Percentiles rank a stretch among this genome's conserved stretches.
These are phyloP conservation scores for Colletotrichum trifolii DNA, from an alignment of 2,329 filamentous ascomycete genomes.

Conservation along the genomic window DNA sequence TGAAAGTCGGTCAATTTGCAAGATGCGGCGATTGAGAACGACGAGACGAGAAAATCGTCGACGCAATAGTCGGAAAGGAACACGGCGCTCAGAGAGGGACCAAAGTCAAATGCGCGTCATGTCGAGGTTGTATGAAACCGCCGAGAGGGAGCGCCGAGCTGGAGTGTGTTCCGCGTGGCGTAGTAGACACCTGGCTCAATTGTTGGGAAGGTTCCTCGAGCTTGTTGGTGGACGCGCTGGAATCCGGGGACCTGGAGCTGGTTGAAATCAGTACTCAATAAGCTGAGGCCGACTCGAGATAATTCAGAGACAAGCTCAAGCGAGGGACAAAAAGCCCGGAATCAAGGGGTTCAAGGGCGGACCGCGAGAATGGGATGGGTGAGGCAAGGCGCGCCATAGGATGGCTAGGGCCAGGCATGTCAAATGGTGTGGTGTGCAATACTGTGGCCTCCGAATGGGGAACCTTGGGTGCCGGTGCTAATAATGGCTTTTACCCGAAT, in stretches of 20 bases:
- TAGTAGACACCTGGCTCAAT: constrained; percentile 8
- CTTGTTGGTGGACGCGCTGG: constrained; percentile 12
- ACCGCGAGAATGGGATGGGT: constrained; percentile 12
- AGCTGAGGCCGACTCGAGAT: constrained; percentile 2
- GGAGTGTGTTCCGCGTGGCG: constrained; percentile 24
- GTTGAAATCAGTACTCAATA: constrained; percentile 10
- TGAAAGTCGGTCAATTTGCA: background rate
- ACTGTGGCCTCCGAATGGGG: too few relatives aligned
- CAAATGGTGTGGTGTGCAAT: background rate
- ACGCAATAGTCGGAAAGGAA: constrained; percentile 8
- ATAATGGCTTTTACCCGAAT: too few relatives aligned
- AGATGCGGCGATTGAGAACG: background rate
- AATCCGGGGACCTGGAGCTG: constrained; percentile 12
- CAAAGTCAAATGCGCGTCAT: constrained; percentile 25
- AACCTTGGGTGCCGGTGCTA: too few relatives aligned
- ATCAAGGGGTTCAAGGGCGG: constrained; percentile 13
- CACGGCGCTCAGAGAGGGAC: constrained; percentile 12
- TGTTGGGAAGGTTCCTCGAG: constrained; percentile 6
- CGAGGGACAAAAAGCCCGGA: constrained; percentile 14
- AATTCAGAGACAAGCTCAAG: constrained; percentile 22
- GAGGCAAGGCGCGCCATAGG: constrained; percentile 6
- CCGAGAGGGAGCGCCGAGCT: constrained; percentile 19
- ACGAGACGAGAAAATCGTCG: constrained; percentile 6
- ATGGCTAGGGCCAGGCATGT: constrained; percentile 8
- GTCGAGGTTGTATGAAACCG: constrained; percentile 27